Conservation (phyloP, 768 basidiomycete species). For the button mushroom (Agaricus bisporus) region DNA sequence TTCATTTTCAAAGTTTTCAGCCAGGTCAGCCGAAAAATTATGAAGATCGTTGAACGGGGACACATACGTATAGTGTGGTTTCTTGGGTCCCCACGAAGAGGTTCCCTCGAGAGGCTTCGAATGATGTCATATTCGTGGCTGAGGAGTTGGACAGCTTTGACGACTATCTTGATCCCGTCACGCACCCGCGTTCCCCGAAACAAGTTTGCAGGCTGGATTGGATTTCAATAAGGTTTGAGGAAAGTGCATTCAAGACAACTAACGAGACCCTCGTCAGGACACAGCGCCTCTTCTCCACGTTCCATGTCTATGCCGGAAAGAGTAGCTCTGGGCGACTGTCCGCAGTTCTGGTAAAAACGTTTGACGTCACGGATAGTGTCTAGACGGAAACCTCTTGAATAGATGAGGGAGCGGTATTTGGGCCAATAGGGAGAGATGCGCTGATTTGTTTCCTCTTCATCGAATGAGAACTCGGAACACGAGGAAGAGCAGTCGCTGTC, state of each 20-base stretch:
- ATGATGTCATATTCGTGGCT: conserved; percentile 63
- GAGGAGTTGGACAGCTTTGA: conserved; percentile 60
- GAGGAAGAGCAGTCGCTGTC: conserved; percentile 32
- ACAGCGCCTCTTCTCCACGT: conserved; percentile 53
- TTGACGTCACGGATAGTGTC: conserved; percentile 68
- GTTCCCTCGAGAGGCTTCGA: conserved; percentile 45
- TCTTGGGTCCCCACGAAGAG: conserved; percentile 51
- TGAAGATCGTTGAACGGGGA: neutral
- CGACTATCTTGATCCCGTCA: conserved; percentile 49
- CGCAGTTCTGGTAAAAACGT: conserved; percentile 36
- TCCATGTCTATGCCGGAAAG: conserved; percentile 21
- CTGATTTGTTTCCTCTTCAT: conserved; percentile 53
- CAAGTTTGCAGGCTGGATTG: conserved; percentile 56
- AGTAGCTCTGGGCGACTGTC: conserved; percentile 24
- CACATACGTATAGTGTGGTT: conserved; percentile 74
- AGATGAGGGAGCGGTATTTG: conserved; percentile 41
- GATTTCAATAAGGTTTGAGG: neutral
- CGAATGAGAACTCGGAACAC: conserved; percentile 45
- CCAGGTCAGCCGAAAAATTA: neutral
- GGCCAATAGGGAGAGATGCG: conserved; percentile 62
- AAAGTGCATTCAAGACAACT: conserved; percentile 19
- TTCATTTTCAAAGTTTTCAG: neutral
- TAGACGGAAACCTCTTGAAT: conserved; percentile 50
- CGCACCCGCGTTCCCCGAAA: conserved; percentile 56
- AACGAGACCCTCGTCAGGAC: conserved; percentile 68